Evolutionary conservation across 148 eudicot genomes (phyloP), one percentile per base, ranked within the genome.

Genomic region (Nepenthes mirabilis): DNA sequence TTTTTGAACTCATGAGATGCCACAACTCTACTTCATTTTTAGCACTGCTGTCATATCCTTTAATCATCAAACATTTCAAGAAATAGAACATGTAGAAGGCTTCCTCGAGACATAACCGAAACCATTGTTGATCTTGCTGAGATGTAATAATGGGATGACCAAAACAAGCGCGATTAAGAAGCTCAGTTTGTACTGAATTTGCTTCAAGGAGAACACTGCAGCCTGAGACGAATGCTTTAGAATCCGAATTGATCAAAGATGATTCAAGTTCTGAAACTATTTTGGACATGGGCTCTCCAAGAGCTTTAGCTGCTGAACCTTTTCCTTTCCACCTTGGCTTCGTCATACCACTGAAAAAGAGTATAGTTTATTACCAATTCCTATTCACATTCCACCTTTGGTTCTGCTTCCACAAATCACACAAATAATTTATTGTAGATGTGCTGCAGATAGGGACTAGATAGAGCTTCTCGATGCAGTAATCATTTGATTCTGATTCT

Each of bases 311-410:
- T 70, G 69, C 64, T 36, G 78, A 70, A 35, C 64, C 80, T 64
- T 77, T 79, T 43, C 77, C 82, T 57, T 82, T 82, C 83, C 87
- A 79, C 59, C 84, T 71, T 12, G 79, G 75, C 48, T 70, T 74
- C 87, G 8, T 40, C 45, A 40, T 8, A 40, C 8, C 45, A 40
- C 8, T 3, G 4, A 40, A 40, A 8, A 4, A 40, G 45, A 40
- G 8, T 40, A 3, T 40, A 40, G 45, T 40, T 40, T 8, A 40
- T 40, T 4, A 40, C 45, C 4, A 8, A 3, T 40, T 40, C 7
- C 43, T 7, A 40, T 40, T 40, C 43, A 40, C 3, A 40, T 8
- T 4, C 45, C 45, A 40, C 23, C 23, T 40, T 40, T 40, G 45
- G 45, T 40, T 4, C 4, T 40, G 4, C 45, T 40, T 40, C 45